These are phyloP conservation scores for Myxozyma kluyveri DNA, from an alignment of 805 yeast species.

Conservation along the genomic window DNA sequence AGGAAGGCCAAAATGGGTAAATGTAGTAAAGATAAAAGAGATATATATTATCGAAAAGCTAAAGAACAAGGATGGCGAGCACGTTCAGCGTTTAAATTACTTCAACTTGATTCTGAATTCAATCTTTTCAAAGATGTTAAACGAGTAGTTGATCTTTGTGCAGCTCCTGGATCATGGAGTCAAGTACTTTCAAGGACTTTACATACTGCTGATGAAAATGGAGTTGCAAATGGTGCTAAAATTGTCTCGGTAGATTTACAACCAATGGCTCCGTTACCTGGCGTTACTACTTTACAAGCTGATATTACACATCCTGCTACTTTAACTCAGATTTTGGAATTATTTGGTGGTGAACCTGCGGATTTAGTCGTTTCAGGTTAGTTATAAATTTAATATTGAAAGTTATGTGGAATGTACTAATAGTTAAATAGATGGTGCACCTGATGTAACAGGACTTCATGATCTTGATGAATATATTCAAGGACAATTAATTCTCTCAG, in stretches of 20 bases:
- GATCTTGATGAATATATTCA: conserved; percentile 96
- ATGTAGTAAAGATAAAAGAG: conserved; percentile 31
- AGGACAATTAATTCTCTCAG: conserved; percentile 88
- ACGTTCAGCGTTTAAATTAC: conserved; percentile 87
- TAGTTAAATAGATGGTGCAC: conserved; percentile 76
- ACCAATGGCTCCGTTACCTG: conserved; percentile 94
- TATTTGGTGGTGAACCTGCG: conserved; percentile 89
- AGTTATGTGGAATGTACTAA: background rate
- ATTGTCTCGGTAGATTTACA: conserved; percentile 95
- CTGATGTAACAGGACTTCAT: conserved; percentile 96
- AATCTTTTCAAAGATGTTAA: conserved; percentile 67
- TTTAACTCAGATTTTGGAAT: conserved; percentile 64
- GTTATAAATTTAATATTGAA: background rate
- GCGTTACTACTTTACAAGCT: conserved; percentile 88
- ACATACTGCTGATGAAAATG: conserved; percentile 31
- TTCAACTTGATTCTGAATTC: conserved; percentile 89
- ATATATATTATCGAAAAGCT: conserved; percentile 58
- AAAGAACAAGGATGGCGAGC: conserved; percentile 99
- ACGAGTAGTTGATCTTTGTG: conserved; percentile 94
- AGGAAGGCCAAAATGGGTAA: conserved; percentile 23
- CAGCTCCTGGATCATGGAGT: conserved; percentile 99
- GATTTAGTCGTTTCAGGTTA: conserved; percentile 79
- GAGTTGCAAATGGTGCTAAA: conserved; percentile 44
- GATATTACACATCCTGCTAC: conserved; percentile 97
- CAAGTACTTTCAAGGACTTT: conserved; percentile 77